These are phyloP conservation scores for Sugiyamaella neomexicana DNA, from an alignment of 1,139 yeast species.

Conservation along the genomic window DNA sequence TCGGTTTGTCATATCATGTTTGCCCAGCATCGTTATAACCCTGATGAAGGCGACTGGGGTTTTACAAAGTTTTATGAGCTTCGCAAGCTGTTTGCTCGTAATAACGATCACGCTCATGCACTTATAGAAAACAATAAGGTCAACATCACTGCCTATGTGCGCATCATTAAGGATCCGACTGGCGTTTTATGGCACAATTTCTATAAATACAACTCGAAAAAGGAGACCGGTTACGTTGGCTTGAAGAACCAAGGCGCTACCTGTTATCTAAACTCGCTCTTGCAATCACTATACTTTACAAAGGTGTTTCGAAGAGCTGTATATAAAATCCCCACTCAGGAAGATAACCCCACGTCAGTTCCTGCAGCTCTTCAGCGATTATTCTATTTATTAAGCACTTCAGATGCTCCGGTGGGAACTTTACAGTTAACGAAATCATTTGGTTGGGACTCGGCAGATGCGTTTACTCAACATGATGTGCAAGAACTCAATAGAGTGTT, in stretches of 20 bases:
- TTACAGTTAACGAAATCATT: constrained; percentile 83
- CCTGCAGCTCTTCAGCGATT: constrained; percentile 85
- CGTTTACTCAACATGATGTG: constrained; percentile 96
- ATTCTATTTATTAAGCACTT: constrained; percentile 73
- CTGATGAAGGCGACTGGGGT: constrained; percentile 92
- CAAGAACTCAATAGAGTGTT: constrained; percentile 93
- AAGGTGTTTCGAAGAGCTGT: constrained; percentile 80
- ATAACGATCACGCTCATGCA: constrained; percentile 38
- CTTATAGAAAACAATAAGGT: constrained; percentile 59
- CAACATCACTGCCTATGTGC: constrained; percentile 73
- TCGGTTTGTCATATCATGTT: constrained; percentile 56
- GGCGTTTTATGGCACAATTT: constrained; percentile 94
- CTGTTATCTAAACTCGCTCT: constrained; percentile 85
- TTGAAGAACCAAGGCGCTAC: constrained; percentile 97
- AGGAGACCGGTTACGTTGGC: constrained; percentile 87
- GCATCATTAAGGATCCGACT: constrained; percentile 82
- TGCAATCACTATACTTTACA: constrained; percentile 89
- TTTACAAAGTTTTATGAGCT: constrained; percentile 73
- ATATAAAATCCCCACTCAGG: constrained; percentile 80
- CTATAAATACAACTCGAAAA: constrained; percentile 80
- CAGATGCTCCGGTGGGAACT: constrained; percentile 78
- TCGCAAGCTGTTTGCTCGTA: constrained; percentile 46
- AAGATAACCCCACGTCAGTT: constrained; percentile 56
- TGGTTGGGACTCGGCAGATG: constrained; percentile 97
- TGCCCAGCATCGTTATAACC: constrained; percentile 78